These are phyloP conservation scores for Solanum hybrid DNA, from an alignment of 305 asterid genomes.

Conservation along the genomic window DNA sequence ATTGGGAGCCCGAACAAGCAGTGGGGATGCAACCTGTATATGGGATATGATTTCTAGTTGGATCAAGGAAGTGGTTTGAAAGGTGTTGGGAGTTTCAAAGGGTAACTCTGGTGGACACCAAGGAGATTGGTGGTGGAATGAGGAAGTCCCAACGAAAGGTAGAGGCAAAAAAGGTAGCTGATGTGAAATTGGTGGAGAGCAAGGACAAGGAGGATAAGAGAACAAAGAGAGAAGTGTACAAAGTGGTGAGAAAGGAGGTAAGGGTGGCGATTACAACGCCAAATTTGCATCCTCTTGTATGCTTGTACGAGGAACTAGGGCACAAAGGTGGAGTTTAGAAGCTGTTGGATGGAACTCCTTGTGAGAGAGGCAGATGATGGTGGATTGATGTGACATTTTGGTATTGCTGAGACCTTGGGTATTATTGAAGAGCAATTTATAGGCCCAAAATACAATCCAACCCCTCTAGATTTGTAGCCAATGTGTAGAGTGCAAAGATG, in stretches of 20 bases:
- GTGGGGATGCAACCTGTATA: background rate
- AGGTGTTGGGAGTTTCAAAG: background rate
- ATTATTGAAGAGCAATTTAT: background rate
- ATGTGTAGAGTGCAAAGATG: background rate
- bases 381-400: background rate
- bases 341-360: background rate
- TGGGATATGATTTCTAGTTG: background rate
- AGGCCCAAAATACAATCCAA: background rate
- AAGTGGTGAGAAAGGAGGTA: background rate
- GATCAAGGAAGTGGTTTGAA: background rate
- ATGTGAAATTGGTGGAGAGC: background rate
- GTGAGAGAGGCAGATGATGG: background rate
- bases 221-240: background rate
- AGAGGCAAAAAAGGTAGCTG: background rate
- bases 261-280: background rate
- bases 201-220: background rate
- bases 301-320: background rate
- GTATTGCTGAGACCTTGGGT: background rate
- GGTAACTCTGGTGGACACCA: background rate
- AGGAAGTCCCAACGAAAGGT: background rate
- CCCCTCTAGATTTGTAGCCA: background rate
- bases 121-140: background rate
- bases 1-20: background rate
- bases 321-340: background rate
- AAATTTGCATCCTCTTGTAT: background rate